phyloP scores from a whole-genome alignment of 495 filamentous ascomycete species.

The Tetracladium marchalianum region DNA sequence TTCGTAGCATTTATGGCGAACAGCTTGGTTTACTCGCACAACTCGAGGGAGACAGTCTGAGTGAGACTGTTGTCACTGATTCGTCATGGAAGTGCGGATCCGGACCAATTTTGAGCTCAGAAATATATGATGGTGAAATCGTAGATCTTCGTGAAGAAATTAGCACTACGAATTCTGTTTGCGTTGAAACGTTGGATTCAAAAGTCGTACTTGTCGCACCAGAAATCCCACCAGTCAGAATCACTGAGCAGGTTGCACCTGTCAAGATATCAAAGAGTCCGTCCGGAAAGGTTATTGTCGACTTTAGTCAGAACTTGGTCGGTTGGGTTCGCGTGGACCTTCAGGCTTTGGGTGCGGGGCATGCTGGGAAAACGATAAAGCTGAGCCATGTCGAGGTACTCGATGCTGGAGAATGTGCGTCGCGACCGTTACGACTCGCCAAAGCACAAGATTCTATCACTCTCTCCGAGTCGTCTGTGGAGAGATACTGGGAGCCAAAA shows the following conservation, averaged over 20 bases:
- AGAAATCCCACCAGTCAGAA: slow-evolving; percentile 12
- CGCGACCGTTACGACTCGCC: slow-evolving; percentile 36
- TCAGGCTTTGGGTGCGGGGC: slow-evolving; percentile 10
- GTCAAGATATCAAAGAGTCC: slow-evolving; percentile 32
- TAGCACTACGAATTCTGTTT: slow-evolving; percentile 13
- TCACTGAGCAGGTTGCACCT: slow-evolving; percentile 20
- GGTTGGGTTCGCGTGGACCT: slow-evolving; percentile 34
- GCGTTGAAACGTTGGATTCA: slow-evolving; percentile 2
- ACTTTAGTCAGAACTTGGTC: slow-evolving; percentile 49
- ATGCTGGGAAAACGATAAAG: slow-evolving; percentile 25
- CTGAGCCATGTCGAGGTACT: slow-evolving; percentile 43
- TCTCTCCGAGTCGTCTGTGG: slow-evolving; percentile 17
- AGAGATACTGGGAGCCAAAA: slow-evolving; percentile 28
- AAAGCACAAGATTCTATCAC: slow-evolving; percentile 33
- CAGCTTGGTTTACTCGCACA: slow-evolving; percentile 33
- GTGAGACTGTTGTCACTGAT: slow-evolving; percentile 28
- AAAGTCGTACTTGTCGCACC: slow-evolving; percentile 3
- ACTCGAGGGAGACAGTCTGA: slow-evolving; percentile 26
- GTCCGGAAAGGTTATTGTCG: slow-evolving; percentile 34
- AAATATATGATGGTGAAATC: slow-evolving; percentile 44
- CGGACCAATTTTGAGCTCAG: slow-evolving; percentile 33
- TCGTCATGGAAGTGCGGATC: slow-evolving; percentile 30
- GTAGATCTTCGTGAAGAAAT: slow-evolving; percentile 11
- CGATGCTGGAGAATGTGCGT: slow-evolving; percentile 39
- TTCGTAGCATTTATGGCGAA: slow-evolving; percentile 33